Base-by-base conservation (phyloP, 1,284 basidiomycete species). In the Leccinum solheimii region DNA sequence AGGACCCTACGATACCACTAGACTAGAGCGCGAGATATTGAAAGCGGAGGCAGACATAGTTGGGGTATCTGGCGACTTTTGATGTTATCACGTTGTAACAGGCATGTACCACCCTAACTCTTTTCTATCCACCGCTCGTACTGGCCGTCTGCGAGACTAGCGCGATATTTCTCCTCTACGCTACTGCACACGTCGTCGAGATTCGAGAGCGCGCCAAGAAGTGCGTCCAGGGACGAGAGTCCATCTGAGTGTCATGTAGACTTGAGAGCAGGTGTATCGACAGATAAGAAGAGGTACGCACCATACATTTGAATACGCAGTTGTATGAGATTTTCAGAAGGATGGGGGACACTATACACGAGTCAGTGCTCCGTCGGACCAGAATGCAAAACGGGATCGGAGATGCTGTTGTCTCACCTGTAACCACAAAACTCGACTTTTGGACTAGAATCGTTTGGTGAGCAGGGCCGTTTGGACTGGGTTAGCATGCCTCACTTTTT, bases 371-470 rank as follows among this genome's bases (percentile, higher is more conserved):
- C 40, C n/a, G 40, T 30, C 13, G 27, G 6, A 43, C 32, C 26
- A 21, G 55, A 48, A 13, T n/a, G 32, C 30, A 51, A 23, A 3
- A 53, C 9, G 40, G 13, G 45, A 45, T 62, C 51, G 43, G 3
- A 36, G 53, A 55, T 16, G 56, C 52, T 16, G 64, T 6, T 32
- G 55, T 49, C 81, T 78, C 67, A 91, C 93, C 91, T 95, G 82
- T 99, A 99, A 34, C 97, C 97, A 75, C 97, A 99, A 76, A 98
- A 98, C 78, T 98, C 95, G 61, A 98, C 97, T 69, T 95, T 94
- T n/a, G 97, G 93, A 74, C 97, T 98, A 62, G 13, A 16, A 40
- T 53, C 27, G 51, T 57, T 21, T 43, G 6, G 38, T 62, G 13
- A 61, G 49, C 45, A 21, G 26, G 30, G 48, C 40, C 21, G 16